Conservation (phyloP, 495 filamentous ascomycete species). For the Aspergillus sclerotiicarbonarius region DNA sequence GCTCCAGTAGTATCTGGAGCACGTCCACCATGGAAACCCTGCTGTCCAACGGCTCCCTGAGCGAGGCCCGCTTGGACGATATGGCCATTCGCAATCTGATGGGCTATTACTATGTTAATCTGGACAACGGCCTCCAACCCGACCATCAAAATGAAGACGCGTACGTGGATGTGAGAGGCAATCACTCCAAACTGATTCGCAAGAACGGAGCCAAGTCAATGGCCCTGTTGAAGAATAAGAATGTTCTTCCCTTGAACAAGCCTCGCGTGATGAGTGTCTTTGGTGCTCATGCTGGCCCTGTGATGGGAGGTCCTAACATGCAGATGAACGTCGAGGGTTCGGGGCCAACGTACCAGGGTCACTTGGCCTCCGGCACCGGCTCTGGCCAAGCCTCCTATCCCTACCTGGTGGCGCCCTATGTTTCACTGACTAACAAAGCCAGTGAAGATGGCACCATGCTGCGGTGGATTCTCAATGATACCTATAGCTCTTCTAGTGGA, state of each 20-base stretch:
- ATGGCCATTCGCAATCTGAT: slow-evolving; percentile 55
- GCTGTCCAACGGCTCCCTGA: slow-evolving; percentile 45
- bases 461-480: slow-evolving; percentile 40
- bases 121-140: slow-evolving; percentile 56
- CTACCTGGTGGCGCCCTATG: slow-evolving; percentile 54
- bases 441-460: slow-evolving; percentile 49
- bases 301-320: slow-evolving; percentile 62
- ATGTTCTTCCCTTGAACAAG: slow-evolving; percentile 50
- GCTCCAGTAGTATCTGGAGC: slow-evolving; percentile 21
- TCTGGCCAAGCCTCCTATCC: slow-evolving; percentile 38
- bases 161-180: slow-evolving; percentile 58
- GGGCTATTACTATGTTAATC: slow-evolving; percentile 48
- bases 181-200: slow-evolving; percentile 51
- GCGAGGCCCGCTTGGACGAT: slow-evolving; percentile 48
- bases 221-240: slow-evolving; percentile 61
- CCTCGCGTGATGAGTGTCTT: slow-evolving; percentile 57
- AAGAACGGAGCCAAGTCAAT: slow-evolving; percentile 52
- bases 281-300: slow-evolving; percentile 60
- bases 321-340: slow-evolving; percentile 30
- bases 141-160: slow-evolving; percentile 60
- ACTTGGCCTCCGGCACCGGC: slow-evolving; percentile 21
- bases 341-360: slow-evolving; percentile 43
- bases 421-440: slow-evolving; percentile 56
- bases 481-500: slow-evolving; percentile 34
- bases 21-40: slow-evolving; percentile 21